Conservation (phyloP, 2,329 filamentous ascomycete genomes). For the Cladosporium sp. region DNA sequence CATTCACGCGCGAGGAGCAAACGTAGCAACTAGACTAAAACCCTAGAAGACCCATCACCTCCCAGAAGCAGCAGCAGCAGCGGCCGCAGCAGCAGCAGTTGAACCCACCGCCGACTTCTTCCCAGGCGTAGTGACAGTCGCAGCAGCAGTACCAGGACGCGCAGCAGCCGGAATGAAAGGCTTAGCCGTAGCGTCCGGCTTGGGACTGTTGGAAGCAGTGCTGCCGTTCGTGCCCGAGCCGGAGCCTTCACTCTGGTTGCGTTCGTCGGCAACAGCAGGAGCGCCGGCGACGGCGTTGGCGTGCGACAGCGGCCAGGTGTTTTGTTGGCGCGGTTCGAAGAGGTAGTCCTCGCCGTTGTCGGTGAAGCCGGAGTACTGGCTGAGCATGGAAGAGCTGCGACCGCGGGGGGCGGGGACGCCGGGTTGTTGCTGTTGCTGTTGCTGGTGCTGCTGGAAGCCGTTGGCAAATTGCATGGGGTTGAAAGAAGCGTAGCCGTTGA, state of each 20-base stretch:
- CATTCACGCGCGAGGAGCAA: no score
- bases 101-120: constrained; percentile 14
- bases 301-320: constrained; percentile 22
- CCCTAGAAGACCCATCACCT: constrained; percentile 7
- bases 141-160: constrained; percentile 21
- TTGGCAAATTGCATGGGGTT: constrained; percentile 14
- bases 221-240: constrained; percentile 24
- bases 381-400: constrained; percentile 50
- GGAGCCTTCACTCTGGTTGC: constrained; percentile 26
- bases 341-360: constrained; percentile 34
- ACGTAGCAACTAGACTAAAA: no score
- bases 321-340: constrained; percentile 19
- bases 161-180: constrained; percentile 25
- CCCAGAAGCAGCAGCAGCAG: constrained; percentile 2
- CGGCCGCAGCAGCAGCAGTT: constrained; percentile 19
- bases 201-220: constrained; percentile 28
- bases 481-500: constrained; percentile 18
- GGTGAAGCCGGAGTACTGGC: constrained; percentile 48
- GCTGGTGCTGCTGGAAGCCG: constrained; percentile 14
- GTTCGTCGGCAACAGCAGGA: constrained; percentile 15
- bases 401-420: constrained; percentile 32
- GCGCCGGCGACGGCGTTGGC: constrained; percentile 15
- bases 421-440: no score
- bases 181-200: constrained; percentile 27
- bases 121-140: neutral